Evolutionary conservation across 768 basidiomycete genomes (phyloP).

Genomic region (Xerocomellus dryophilus): DNA sequence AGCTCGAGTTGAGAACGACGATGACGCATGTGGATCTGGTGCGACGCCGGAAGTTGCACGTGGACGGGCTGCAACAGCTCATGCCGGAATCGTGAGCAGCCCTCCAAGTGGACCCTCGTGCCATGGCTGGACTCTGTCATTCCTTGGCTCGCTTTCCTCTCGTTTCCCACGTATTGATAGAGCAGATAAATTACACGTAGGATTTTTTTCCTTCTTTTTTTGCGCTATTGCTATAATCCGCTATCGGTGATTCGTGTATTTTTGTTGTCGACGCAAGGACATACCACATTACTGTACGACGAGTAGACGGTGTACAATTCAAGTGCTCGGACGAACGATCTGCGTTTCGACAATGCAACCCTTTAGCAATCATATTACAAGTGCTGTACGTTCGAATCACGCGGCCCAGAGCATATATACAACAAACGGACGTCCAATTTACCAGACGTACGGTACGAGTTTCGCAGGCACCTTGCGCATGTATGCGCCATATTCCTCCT

Average conservation of each 20-base stretch:
- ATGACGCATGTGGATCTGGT: constrained; percentile 56
- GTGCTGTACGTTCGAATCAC: no score
- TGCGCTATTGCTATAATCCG: background rate
- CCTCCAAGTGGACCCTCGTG: no score
- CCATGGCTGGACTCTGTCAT: no score
- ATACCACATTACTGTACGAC: constrained; percentile 4
- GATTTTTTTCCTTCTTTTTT: background rate
- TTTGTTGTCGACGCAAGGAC: background rate
- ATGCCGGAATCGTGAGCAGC: constrained; percentile 28
- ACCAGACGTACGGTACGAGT: constrained; percentile 12
- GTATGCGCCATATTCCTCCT: constrained; percentile 11
- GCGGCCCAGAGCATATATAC: no score
- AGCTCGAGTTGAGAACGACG: constrained; percentile 52
- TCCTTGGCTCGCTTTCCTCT: background rate
- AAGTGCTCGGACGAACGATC: no score
- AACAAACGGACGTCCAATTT: background rate
- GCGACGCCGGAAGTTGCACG: constrained; percentile 52
- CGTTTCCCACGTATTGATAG: constrained; percentile 4
- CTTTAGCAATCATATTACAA: no score
- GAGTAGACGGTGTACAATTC: background rate
- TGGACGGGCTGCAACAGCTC: constrained; percentile 42
- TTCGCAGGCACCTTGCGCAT: constrained; percentile 12
- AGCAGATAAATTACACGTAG: constrained; percentile 9
- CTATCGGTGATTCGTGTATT: background rate
- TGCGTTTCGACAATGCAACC: no score